phyloP scores from a whole-genome alignment of 345 rosid species.

The Alliaria petiolata region DNA sequence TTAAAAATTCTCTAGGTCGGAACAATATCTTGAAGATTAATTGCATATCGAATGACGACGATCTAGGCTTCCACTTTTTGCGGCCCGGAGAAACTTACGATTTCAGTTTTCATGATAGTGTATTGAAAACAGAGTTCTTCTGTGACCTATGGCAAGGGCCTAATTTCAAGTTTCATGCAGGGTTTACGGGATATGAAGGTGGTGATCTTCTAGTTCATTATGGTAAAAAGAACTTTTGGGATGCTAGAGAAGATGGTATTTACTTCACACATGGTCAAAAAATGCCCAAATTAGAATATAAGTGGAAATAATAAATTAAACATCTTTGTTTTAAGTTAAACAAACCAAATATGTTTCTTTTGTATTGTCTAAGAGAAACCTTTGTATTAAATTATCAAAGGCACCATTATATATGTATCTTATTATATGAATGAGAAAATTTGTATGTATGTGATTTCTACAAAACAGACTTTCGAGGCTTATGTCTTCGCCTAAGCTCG shows the following conservation, averaged over 20 bases:
- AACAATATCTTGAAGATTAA: constrained; percentile 8
- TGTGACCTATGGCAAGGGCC: constrained; percentile 22
- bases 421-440: not conserved
- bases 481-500: too few species aligned
- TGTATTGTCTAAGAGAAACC: not conserved
- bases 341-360: not conserved
- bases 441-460: too few species aligned
- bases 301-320: not conserved
- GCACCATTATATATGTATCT: not conserved
- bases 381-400: not conserved
- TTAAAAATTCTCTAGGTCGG: not conserved
- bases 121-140: not conserved
- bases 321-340: not conserved
- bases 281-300: not conserved
- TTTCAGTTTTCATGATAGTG: constrained; percentile 14
- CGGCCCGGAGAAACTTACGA: not conserved
- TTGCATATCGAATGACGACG: not conserved
- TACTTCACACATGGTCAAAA: constrained; percentile 5
- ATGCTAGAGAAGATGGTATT: constrained; percentile 12
- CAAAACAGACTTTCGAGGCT: too few species aligned
- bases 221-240: constrained; percentile 8
- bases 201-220: constrained; percentile 15
- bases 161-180: constrained; percentile 10
- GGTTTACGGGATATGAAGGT: constrained; percentile 1
- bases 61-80: constrained; percentile 6